Conservation (phyloP, 2,329 filamentous ascomycete genomes). For the Colletotrichum incanum region DNA sequence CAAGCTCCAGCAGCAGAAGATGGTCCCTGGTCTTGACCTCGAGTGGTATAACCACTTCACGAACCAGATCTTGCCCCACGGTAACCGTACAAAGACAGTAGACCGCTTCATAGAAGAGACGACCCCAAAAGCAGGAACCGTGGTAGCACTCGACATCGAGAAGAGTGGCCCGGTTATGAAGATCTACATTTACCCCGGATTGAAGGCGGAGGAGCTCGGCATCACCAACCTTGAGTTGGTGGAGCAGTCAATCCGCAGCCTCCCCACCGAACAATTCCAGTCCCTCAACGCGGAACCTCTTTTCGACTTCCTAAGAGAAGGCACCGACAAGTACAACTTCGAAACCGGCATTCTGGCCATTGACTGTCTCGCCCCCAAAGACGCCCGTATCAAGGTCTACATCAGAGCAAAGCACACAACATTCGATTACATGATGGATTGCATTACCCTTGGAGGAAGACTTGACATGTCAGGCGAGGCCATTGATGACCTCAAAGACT, state of each 20-base stretch:
- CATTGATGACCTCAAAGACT: slow-evolving; percentile 36
- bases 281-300: slow-evolving; percentile 28
- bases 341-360: slow-evolving; percentile 40
- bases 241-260: slow-evolving; percentile 31
- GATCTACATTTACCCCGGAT: slow-evolving; percentile 38
- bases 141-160: slow-evolving; percentile 39
- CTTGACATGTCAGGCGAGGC: slow-evolving; percentile 41
- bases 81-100: slow-evolving; percentile 25
- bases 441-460: slow-evolving; percentile 32
- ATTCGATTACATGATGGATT: slow-evolving; percentile 40
- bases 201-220: slow-evolving; percentile 37
- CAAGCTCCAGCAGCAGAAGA: slow-evolving; percentile 28
- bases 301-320: slow-evolving; percentile 30
- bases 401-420: slow-evolving; percentile 34
- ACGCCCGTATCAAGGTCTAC: slow-evolving; percentile 40
- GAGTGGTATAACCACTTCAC: slow-evolving; percentile 41
- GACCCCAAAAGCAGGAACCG: slow-evolving; percentile 34
- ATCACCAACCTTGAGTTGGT: slow-evolving; percentile 39
- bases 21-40: slow-evolving; percentile 35
- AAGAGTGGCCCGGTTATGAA: slow-evolving; percentile 40
- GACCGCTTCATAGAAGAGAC: slow-evolving; percentile 38
- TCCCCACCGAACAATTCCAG: slow-evolving; percentile 21
- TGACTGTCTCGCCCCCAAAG: slow-evolving; percentile 29
- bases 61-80: slow-evolving; percentile 25
- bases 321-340: slow-evolving; percentile 34